Conservation (phyloP, 78 protist species). For the Diacronema lutheri region DNA sequence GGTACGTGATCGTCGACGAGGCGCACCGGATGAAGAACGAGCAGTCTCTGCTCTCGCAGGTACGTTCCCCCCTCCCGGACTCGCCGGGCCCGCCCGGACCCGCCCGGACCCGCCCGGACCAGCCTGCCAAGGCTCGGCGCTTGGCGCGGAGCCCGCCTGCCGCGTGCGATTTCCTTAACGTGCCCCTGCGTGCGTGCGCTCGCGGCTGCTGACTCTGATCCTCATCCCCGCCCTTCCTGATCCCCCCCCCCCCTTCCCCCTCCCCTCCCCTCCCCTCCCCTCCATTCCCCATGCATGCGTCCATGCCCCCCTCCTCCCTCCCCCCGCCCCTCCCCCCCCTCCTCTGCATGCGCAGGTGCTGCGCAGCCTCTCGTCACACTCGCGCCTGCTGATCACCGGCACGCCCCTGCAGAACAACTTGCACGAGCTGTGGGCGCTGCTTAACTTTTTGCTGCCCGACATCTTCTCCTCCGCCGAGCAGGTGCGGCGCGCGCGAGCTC, state of each 20-base stretch:
- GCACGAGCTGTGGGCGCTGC: conserved; percentile 98
- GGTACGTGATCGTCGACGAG: conserved; percentile 94
- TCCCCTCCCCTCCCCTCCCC: too few relatives aligned
- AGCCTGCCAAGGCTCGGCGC: background rate
- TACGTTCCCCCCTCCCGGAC: too few relatives aligned
- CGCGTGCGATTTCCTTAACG: too few relatives aligned
- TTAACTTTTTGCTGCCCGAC: conserved; percentile 96
- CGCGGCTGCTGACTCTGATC: too few relatives aligned
- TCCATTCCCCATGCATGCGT: too few relatives aligned
- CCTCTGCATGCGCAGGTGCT: background rate
- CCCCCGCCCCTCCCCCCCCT: background rate
- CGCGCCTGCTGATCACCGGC: conserved; percentile 66
- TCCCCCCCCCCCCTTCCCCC: too few relatives aligned
- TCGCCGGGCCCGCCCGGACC: conserved; percentile 97
- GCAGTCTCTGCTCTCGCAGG: conserved; percentile 66
- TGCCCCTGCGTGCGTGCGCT: too few relatives aligned
- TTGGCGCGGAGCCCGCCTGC: background rate
- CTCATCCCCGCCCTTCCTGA: background rate
- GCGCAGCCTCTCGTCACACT: conserved; percentile 39
- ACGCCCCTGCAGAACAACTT: conserved; percentile 94
- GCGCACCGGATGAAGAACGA: conserved; percentile 98
- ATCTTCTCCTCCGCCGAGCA: conserved; percentile 77
- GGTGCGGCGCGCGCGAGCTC: conserved; percentile 88
- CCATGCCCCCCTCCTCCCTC: too few relatives aligned
- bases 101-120: conserved; percentile 66